Base-by-base conservation (phyloP, 345 rosid genomes). In the Dipteronia sinensis region DNA sequence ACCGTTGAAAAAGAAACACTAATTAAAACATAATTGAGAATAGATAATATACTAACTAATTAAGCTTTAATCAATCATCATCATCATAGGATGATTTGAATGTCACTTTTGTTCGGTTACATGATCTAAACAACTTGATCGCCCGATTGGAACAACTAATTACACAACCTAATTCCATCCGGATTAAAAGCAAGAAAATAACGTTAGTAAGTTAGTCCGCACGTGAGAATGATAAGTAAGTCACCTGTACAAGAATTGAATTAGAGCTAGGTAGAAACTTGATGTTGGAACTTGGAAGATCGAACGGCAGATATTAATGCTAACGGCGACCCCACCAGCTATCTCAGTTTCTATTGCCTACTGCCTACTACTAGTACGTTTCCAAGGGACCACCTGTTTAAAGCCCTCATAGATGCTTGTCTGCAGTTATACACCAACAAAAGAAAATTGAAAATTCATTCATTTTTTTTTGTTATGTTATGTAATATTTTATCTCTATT, bases 301-400 rank as follows among this genome's bases (percentile, higher is more conserved):
- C 40, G 38, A 25, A 65, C 67, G 23, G 42, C 49, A 13, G 49
- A 44, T 42, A 68, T 67, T 67, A 22, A 19, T 20, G 11, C 31
- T 42, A 12, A 67, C 1, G 13, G 22, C 49, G 76, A 65, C 22
- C 25, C 19, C 69, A 22, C 56, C 69, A 34, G 38, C 38, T 69
- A 31, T 17, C 61, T 69, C 66, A 64, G 38, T 70, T 83, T 79
- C 53, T 74, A 68, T 79, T 81, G 81, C 72, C 82, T 67, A 7
- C 23, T 59, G 4, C 19, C 10, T 42, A 44, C 49, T 44, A 15
- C 63, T n/a, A 27, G 1, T 8, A n/a, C 92, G 90, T 76, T 84
- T 84, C 95, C 95, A 81, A 31, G 91, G 90, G 69, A 85, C 87
- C 88, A 78, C 91, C 84, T 88, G 92, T 81, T 87, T 90, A 22